phyloP scores from a whole-genome alignment of 495 filamentous ascomycete species.

The Podospora australis region DNA sequence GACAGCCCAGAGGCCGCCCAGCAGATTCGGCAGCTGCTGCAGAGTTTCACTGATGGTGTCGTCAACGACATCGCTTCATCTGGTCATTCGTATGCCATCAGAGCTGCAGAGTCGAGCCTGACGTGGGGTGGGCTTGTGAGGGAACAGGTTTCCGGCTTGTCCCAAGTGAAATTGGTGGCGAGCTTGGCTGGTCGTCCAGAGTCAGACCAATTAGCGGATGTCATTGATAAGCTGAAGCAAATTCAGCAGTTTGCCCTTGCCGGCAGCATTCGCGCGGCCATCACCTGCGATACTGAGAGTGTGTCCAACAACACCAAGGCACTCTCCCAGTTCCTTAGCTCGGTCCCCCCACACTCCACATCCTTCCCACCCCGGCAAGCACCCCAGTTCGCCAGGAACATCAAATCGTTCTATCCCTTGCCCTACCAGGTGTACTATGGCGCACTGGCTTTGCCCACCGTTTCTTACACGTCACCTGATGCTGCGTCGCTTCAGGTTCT shows the following conservation, averaged over 20 bases:
- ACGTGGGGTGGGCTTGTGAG: conserved; percentile 60
- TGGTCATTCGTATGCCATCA: conserved; percentile 77
- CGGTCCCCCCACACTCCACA: conserved; percentile 42
- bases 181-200: conserved; percentile 46
- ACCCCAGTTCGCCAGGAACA: conserved; percentile 32
- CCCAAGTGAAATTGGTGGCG: conserved; percentile 82
- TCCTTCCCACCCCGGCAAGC: conserved; percentile 28
- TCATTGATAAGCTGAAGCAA: conserved; percentile 79
- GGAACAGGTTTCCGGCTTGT: conserved; percentile 79
- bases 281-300: conserved; percentile 76
- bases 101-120: conserved; percentile 73
- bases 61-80: conserved; percentile 82
- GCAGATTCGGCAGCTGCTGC: conserved; percentile 78
- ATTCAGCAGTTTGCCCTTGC: conserved; percentile 74
- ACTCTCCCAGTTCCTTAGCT: conserved; percentile 64
- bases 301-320: conserved; percentile 61
- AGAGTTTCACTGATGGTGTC: conserved; percentile 80
- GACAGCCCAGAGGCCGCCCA: conserved; percentile 69
- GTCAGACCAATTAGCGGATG: conserved; percentile 59
- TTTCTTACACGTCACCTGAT: conserved; percentile 71
- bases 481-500: conserved; percentile 79
- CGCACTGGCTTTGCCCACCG: conserved; percentile 69
- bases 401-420: conserved; percentile 83
- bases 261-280: conserved; percentile 62
- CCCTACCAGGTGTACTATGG: conserved; percentile 98